A percentile compares a stretch with the other conserved stretches of the same genome.
phyloP scores from a whole-genome alignment of 495 filamentous ascomycete species.

The Chlorociboria aeruginascens region DNA sequence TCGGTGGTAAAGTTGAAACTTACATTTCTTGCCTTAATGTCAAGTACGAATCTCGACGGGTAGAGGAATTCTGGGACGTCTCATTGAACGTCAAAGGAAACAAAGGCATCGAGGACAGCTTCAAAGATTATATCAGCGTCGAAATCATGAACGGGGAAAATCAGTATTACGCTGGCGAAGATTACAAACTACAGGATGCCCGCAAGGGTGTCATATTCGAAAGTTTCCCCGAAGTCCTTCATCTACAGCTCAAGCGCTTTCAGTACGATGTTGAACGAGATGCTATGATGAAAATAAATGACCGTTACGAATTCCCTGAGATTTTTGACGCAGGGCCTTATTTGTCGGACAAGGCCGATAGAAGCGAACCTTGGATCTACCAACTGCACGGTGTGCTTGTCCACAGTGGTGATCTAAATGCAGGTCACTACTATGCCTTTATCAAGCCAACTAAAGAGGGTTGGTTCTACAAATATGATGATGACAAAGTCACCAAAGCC shows the following conservation, averaged over 20 bases:
- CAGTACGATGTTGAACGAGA: slow-evolving; percentile 93
- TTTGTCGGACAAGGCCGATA: slow-evolving; percentile 76
- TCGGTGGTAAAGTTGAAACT: slow-evolving; percentile 93
- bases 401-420: slow-evolving; percentile 91
- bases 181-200: slow-evolving; percentile 87
- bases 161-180: slow-evolving; percentile 84
- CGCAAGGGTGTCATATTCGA: slow-evolving; percentile 97
- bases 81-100: slow-evolving; percentile 93
- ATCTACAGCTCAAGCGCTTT: slow-evolving; percentile 94
- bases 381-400: slow-evolving; percentile 91
- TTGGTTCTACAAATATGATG: slow-evolving; percentile 93
- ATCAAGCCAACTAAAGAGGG: slow-evolving; percentile 86
- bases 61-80: slow-evolving; percentile 98
- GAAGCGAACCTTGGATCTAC: slow-evolving; percentile 79
- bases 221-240: slow-evolving; percentile 87
- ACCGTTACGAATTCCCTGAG: slow-evolving; percentile 94
- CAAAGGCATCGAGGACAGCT: slow-evolving; percentile 85
- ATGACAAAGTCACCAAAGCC: slow-evolving; percentile 88
- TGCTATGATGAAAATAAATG: slow-evolving; percentile 98
- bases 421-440: slow-evolving; percentile 99
- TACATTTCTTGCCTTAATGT: slow-evolving; percentile 99
- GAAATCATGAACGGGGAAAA: slow-evolving; percentile 97
- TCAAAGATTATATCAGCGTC: slow-evolving; percentile 90
- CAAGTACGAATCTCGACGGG: slow-evolving; percentile 83
- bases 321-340: slow-evolving; percentile 83